Percentiles rank a stretch among this genome's conserved stretches.
Evolutionary conservation across 2,329 filamentous ascomycete genomes (phyloP).

Genomic region (Emmonsiellopsis sp.): DNA sequence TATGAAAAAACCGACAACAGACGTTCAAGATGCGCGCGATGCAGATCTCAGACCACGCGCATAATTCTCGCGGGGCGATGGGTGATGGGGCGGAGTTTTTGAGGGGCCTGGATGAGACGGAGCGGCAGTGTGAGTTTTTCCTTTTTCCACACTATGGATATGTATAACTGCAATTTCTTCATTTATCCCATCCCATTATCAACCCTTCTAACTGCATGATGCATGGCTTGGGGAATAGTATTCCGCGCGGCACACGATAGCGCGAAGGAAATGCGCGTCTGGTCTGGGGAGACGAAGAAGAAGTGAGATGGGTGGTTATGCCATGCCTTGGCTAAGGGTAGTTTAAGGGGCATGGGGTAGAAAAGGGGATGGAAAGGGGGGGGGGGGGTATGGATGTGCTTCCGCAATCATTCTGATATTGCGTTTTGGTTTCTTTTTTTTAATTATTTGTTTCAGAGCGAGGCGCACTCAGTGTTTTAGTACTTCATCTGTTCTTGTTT

Average conservation of each 20-base stretch:
- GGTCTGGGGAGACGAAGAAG: constrained; percentile 55
- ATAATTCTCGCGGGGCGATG: constrained; percentile 66
- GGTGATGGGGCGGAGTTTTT: constrained; percentile 69
- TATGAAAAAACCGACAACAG: constrained; percentile 22
- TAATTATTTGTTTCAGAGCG: too few species aligned
- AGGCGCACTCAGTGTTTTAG: too few species aligned
- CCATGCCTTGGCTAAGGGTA: too few species aligned
- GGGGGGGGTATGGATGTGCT: too few species aligned
- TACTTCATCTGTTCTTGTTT: too few species aligned
- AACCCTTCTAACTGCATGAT: constrained; percentile 7
- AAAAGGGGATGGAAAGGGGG: background rate
- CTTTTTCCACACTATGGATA: background rate
- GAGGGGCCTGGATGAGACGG: constrained; percentile 79
- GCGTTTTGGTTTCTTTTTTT: too few species aligned
- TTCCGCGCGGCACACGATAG: constrained; percentile 69
- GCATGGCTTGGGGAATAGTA: constrained; percentile 31
- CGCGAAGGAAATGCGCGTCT: constrained; percentile 58
- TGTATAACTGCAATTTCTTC: background rate
- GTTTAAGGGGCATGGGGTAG: background rate
- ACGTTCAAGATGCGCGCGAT: constrained; percentile 73
- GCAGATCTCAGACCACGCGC: constrained; percentile 79
- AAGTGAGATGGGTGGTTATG: constrained; percentile 14
- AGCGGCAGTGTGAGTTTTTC: constrained; percentile 52
- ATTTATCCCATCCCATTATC: background rate
- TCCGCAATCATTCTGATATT: too few species aligned